Base-by-base conservation (phyloP, 2,329 filamentous ascomycete species). In the Penicillium hordei region DNA sequence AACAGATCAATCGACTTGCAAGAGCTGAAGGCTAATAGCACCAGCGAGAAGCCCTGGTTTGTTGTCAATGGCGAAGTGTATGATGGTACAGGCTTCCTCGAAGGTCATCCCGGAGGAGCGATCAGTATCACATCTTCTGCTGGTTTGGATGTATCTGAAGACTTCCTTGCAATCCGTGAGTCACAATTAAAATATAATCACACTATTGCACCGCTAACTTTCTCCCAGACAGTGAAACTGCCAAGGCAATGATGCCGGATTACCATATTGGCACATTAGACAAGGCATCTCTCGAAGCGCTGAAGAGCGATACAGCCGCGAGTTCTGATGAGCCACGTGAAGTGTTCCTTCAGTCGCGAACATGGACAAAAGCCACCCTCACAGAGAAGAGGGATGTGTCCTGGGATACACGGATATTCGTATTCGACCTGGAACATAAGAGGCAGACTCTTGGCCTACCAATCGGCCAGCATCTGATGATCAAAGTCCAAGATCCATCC, bases 121-220 rank as follows among this genome's bases (percentile, higher is more conserved):
- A 85, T 89, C 62, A 94, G 90, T 67, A 96, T 97, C 69, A 82
- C 89, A 52, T 88, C 87, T 29, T 90, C 88, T 3, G 92, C 91
- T n/a, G 91, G 87, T 0, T 80, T 90, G 67, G 92, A 97, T 73
- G 85, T 85, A 10, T 89, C 89, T 0, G 93, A 96, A 68, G 93
- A 97, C 65, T 97, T 96, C 72, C 84, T 95, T 77, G 89, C 90
- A 15, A 97, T 97, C 67, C 92, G 90, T 93, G 80, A 82, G 89
- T 82, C 9, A 17, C 15, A 36, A n/a, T 9, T 10, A 36, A 5
- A 39, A 33, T 5, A 46, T 17, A n/a, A 4, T 25, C 13, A 17
- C 27, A 27, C 56, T n/a, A 15, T 55, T 50, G 40, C 70, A 76
- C 64, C 75, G 58, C 60, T 50, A 38, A 55, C 38, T n/a, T 23